These are phyloP conservation scores for Rhizopogon hawkerae DNA, from an alignment of 1,284 basidiomycete species.

Conservation along the genomic window DNA sequence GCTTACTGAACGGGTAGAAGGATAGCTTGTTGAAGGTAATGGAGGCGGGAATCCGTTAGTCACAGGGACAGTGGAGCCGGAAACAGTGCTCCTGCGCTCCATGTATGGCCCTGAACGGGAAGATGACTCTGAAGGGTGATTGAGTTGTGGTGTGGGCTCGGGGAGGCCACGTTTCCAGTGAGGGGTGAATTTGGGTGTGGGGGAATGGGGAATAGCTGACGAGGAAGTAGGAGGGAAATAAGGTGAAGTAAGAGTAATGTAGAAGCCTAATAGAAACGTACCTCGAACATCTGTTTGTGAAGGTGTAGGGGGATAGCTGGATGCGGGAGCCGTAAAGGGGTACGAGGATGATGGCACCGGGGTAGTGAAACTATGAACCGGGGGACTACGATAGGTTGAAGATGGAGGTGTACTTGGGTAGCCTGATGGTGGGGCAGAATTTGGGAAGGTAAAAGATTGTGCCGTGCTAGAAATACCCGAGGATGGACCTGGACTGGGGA, in stretches of 20 bases:
- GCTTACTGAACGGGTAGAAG: constrained; percentile 5
- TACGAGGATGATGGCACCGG: not conserved
- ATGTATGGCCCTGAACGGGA: constrained; percentile 9
- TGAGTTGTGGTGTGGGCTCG: constrained; percentile 2
- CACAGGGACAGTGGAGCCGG: constrained; percentile 12
- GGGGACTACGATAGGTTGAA: not conserved
- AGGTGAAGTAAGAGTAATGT: not conserved
- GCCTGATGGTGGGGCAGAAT: not conserved
- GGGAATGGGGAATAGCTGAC: constrained; percentile 2
- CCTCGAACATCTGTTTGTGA: not conserved
- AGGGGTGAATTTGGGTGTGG: constrained; percentile 10
- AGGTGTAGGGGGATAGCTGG: not conserved
- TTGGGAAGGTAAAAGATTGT: not conserved
- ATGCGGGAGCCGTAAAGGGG: not conserved
- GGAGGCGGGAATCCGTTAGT: not conserved
- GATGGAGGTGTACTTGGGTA: not conserved
- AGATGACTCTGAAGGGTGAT: not conserved
- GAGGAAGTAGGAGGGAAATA: not conserved
- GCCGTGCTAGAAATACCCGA: not conserved
- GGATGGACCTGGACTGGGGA: not conserved
- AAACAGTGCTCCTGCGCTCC: constrained; percentile 25
- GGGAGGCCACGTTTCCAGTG: constrained; percentile 14
- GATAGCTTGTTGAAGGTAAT: constrained; percentile 8
- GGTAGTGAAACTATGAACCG: not conserved
- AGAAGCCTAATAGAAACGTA: not conserved